Percentiles rank a stretch among this genome's conserved stretches.
These are phyloP conservation scores for Diaporthe eres DNA, from an alignment of 2,329 filamentous ascomycete species.

Conservation along the genomic window DNA sequence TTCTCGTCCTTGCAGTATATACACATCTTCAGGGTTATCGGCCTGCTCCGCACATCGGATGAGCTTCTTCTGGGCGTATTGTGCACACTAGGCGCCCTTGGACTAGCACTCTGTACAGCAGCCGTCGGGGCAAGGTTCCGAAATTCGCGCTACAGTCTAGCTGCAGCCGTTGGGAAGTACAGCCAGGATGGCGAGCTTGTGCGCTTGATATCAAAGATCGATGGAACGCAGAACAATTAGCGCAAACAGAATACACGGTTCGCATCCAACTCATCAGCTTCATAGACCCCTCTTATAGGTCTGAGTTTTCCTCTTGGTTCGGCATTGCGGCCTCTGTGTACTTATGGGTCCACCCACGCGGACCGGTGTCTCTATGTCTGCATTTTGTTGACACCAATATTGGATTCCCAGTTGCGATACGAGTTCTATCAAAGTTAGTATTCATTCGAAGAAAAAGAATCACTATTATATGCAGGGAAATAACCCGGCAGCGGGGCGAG, in stretches of 20 bases:
- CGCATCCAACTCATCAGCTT: no score
- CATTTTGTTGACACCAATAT: not conserved
- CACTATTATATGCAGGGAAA: not conserved
- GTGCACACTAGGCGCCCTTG: no score
- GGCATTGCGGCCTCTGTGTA: not conserved
- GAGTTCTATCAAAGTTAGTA: not conserved
- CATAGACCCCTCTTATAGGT: no score
- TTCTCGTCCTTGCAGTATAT: no score
- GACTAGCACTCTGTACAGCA: not conserved
- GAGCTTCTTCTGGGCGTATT: no score
- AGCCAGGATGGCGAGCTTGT: not conserved
- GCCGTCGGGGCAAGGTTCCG: not conserved
- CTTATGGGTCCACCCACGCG: not conserved
- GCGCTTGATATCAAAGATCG: not conserved
- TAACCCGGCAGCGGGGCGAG: not conserved
- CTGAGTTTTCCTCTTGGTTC: not conserved
- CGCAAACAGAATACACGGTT: not conserved
- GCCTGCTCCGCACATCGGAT: no score
- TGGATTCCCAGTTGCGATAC: not conserved
- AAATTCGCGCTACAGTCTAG: slow-evolving; percentile 13
- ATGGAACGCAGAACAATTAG: not conserved
- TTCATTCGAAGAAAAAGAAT: not conserved
- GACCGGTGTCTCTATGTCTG: not conserved
- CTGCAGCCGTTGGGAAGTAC: slow-evolving; percentile 1
- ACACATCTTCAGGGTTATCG: no score